Evolutionary conservation across 208 protist species (phyloP).

Genomic region (Trypanosomatidae sp.): DNA sequence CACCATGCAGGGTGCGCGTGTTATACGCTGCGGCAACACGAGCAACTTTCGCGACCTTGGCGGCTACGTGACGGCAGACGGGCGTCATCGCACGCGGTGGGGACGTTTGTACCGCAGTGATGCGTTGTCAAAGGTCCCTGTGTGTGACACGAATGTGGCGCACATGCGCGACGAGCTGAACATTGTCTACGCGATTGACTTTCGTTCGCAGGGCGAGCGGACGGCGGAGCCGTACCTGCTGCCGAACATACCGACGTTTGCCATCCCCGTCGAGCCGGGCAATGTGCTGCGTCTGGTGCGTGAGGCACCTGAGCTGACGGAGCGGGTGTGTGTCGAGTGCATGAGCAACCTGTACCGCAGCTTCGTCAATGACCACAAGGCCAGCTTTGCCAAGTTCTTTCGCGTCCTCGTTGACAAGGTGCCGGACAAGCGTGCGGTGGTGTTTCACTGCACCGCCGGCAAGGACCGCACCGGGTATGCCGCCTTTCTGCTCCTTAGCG

Average conservation of each 20-base stretch:
- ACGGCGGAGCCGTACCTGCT: constrained; percentile 10
- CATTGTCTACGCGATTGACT: constrained; percentile 17
- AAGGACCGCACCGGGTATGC: constrained; percentile 32
- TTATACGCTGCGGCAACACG: constrained; percentile 1
- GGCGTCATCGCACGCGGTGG: constrained; percentile 3
- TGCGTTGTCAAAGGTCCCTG: constrained; percentile 8
- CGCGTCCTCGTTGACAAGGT: neutral
- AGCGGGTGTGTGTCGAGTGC: neutral
- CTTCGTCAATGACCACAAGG: constrained; percentile 12
- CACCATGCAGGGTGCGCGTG: neutral
- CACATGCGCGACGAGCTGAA: constrained; percentile 4
- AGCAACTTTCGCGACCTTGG: constrained; percentile 24
- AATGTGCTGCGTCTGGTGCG: constrained; percentile 4
- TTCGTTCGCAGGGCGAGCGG: constrained; percentile 12
- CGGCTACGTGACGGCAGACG: constrained; percentile 13
- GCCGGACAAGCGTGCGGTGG: constrained; percentile 6
- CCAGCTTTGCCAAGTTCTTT: constrained; percentile 8
- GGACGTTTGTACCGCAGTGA: constrained; percentile 16
- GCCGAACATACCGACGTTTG: constrained; percentile 8
- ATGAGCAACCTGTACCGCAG: constrained; percentile 5
- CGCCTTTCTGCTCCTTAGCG: constrained; percentile 16
- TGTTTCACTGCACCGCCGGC: constrained; percentile 44
- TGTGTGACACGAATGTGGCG: neutral
- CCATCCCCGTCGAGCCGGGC: constrained; percentile 5
- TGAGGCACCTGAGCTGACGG: constrained; percentile 1